Evolutionary conservation across 2,329 filamentous ascomycete genomes (phyloP), one percentile per base, ranked within the genome.

Genomic region (Aspergillus thermomutatus): DNA sequence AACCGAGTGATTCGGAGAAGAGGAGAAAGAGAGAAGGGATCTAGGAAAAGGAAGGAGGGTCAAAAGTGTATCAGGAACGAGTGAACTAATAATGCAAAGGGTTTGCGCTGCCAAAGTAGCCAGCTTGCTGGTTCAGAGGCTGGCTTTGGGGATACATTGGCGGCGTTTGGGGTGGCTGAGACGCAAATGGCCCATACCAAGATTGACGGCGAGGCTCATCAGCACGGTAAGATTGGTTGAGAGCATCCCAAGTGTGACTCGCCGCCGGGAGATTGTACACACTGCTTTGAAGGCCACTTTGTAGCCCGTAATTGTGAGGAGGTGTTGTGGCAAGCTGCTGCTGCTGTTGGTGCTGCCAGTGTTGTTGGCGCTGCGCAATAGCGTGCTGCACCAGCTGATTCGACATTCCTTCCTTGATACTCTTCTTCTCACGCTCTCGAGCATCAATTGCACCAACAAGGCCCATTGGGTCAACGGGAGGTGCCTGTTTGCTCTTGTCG

Each of bases 401-500:
- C 57, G 87, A 85, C 58, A 87, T 76, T 0, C 87, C 87, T 56
- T 88, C 82, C 66, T 84, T 89, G 73, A 89, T 85, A 53, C 87
- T 83, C 61, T 84, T 81, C 69, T 85, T 91, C 67, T 96, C 91
- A 10, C 87, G 86, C 71, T 97, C 90, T 14, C 92, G 84, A 1
- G 85, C 83, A 59, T 91, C 88, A 54, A 96, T 92, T 14, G 89
- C 88, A 1, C 88, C 90, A 6, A 96, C 86, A 1, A 96, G 79
- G 0, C 88, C 87, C 23, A 77, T 77, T 0, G 84, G 83, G 31
- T 72, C 70, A 45, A 76, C 70, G 17, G 69, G 82, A 70, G 80
- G 75, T 53, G 78, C 77, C 46, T 77, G 74, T 58, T 81, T 82
- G 60, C 78, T 78, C 51, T 80, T 80, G 50, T 82, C 82, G 40